Conservation (phyloP, 371 early-diverging fungal genomes). For the Rhizopus stolonifer region DNA sequence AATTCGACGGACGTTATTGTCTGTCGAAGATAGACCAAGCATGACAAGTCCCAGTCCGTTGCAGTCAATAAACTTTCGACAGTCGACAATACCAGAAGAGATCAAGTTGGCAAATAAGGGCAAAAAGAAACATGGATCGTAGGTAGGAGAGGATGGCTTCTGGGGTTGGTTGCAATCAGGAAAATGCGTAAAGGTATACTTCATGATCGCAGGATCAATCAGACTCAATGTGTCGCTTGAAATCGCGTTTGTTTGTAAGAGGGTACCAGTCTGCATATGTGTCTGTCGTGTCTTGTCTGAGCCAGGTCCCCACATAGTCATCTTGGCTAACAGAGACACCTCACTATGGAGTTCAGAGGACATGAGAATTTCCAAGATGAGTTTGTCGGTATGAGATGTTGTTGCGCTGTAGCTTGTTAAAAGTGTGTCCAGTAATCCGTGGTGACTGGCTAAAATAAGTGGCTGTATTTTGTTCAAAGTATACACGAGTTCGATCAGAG, state of each 20-base stretch:
- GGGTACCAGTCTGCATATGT: constrained; percentile 39
- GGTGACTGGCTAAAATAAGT: constrained; percentile 32
- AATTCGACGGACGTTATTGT: constrained; percentile 54
- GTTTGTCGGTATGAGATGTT: constrained; percentile 45
- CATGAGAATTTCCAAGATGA: constrained; percentile 48
- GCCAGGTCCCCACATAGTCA: constrained; percentile 58
- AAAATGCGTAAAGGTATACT: constrained; percentile 60
- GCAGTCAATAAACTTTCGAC: constrained; percentile 65
- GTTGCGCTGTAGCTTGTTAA: constrained; percentile 62
- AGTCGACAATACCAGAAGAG: constrained; percentile 55
- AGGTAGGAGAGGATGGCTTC: constrained; percentile 32
- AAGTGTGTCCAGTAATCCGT: constrained; percentile 51
- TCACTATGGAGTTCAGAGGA: constrained; percentile 52
- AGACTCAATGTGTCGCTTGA: constrained; percentile 59
- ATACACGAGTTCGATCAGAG: constrained; percentile 49
- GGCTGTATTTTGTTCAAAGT: constrained; percentile 52
- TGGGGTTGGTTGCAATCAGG: constrained; percentile 31
- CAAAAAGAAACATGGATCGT: constrained; percentile 72
- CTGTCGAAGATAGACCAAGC: constrained; percentile 58
- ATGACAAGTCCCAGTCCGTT: constrained; percentile 70
- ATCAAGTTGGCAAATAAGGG: constrained; percentile 68
- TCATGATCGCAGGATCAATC: constrained; percentile 69
- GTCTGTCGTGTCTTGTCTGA: constrained; percentile 48
- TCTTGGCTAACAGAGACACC: constrained; percentile 45
- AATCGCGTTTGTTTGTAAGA: constrained; percentile 35